Base-by-base conservation (phyloP, 352 stramenopile genomes). In the Globisporangium polare region DNA sequence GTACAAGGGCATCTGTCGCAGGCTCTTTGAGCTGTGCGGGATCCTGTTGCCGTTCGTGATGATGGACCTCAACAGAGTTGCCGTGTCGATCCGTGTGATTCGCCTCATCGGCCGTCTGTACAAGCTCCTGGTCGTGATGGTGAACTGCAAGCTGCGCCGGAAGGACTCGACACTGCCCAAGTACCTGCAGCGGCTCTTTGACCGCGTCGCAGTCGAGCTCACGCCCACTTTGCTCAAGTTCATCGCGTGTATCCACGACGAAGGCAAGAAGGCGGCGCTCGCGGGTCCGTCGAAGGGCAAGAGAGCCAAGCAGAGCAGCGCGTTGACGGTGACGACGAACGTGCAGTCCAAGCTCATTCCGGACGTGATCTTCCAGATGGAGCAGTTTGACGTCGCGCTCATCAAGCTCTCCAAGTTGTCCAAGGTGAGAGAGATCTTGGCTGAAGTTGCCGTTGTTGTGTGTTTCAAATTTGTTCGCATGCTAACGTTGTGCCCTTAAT, bases 331-430 rank as follows among this genome's bases (percentile, higher is more conserved):
- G 10, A 59, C 53, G 26, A 24, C 54, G 3, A 66, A 60, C 1
- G 55, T 56, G 8, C 73, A 87, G 60, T 72, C 77, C 15, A 86
- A 83, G 56, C 65, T 88, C 9, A 87, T 90, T 18, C 78, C 81
- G 0, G 78, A 89, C 4, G 68, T 89, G 9, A 78, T 90, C 10
- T 90, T 74, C 51, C 78, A 86, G 60, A 70, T 90, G 20, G 81
- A 90, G 58, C 81, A 90, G 59, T 89, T 77, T 22, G 81, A 90
- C 58, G 61, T 89, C 42, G 60, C 69, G 10, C 66, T 90, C 43
- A 86, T 90, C 51, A 82, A 81, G 31, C 70, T 90, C 4, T 88
- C 78, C 4, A 87, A 88, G 59, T 37, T 87, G 6, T 88, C 71
- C 62, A 83, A 77, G 68, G 75, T 84, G 31, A 46, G 60, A 9